These are phyloP conservation scores for Phaeophleospora eucalypticola DNA, from an alignment of 2,329 filamentous ascomycete genomes.

Conservation along the genomic window DNA sequence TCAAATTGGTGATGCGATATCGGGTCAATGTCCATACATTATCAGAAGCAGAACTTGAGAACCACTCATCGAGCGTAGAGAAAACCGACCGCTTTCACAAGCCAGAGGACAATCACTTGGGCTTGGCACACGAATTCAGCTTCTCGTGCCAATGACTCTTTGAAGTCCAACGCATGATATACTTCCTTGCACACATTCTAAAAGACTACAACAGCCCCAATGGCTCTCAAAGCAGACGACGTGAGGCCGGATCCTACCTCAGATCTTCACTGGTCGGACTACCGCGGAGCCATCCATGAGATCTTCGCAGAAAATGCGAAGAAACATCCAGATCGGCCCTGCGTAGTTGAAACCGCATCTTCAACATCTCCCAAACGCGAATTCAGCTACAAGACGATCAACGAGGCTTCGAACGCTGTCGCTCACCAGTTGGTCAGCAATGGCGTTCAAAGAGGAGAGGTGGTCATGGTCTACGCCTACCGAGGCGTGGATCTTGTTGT, in stretches of 20 bases:
- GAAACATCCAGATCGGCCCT: slow-evolving; percentile 63
- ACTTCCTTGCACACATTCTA: background rate
- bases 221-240: slow-evolving; percentile 25
- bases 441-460: slow-evolving; percentile 73
- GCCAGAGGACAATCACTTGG: background rate
- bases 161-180: background rate
- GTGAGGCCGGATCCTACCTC: slow-evolving; percentile 59
- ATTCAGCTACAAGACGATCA: slow-evolving; percentile 84
- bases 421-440: slow-evolving; percentile 72
- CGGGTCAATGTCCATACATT: background rate
- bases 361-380: slow-evolving; percentile 37
- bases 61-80: too few relatives aligned
- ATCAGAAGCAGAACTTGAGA: too few relatives aligned
- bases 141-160: background rate
- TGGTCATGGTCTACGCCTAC: slow-evolving; percentile 89
- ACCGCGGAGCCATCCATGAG: slow-evolving; percentile 64
- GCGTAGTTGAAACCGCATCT: slow-evolving; percentile 63
- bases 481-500: slow-evolving; percentile 74
- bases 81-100: too few relatives aligned
- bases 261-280: slow-evolving; percentile 65
- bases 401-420: slow-evolving; percentile 75
- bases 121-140: too few relatives aligned
- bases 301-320: slow-evolving; percentile 64
- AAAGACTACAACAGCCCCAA: slow-evolving; percentile 7
- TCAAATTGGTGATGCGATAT: too few relatives aligned